phyloP scores from a whole-genome alignment of 108 stramenopile genomes.

The Chaetoceros muelleri region DNA sequence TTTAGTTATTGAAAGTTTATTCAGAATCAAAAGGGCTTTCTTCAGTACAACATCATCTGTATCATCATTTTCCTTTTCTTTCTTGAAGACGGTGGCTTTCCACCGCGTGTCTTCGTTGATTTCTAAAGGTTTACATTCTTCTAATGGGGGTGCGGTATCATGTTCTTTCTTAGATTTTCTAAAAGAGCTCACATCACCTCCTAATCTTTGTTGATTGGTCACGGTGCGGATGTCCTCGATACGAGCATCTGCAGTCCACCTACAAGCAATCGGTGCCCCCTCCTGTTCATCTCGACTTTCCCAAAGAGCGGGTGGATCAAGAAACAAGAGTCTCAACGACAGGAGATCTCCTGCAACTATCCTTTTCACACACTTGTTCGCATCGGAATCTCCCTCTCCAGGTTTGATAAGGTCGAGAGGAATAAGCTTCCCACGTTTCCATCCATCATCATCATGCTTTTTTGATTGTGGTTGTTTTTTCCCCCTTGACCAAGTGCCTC shows the following conservation, averaged over 20 bases:
- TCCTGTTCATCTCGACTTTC: constrained; percentile 19
- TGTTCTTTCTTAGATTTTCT: constrained; percentile 28
- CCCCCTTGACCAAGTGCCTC: neutral
- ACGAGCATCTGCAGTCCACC: constrained; percentile 30
- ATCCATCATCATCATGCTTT: neutral
- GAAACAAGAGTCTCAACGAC: constrained; percentile 31
- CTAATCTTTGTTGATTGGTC: constrained; percentile 22
- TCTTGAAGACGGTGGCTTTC: constrained; percentile 41
- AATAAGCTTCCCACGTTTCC: neutral
- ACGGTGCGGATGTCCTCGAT: constrained; percentile 21
- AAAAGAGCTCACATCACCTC: constrained; percentile 23
- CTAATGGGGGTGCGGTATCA: constrained; percentile 67
- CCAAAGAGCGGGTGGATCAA: constrained; percentile 36
- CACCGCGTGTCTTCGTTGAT: constrained; percentile 77
- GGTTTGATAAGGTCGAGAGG: constrained; percentile 11
- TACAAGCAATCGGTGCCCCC: constrained; percentile 23
- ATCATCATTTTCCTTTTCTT: constrained; percentile 8
- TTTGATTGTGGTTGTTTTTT: neutral
- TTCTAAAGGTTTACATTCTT: constrained; percentile 63
- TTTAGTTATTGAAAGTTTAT: constrained; percentile 86
- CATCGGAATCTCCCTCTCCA: constrained; percentile 39
- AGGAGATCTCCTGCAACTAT: constrained; percentile 36
- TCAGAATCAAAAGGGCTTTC: constrained; percentile 71
- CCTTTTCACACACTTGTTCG: constrained; percentile 50
- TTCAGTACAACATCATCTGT: constrained; percentile 35